Evolutionary conservation across 108 stramenopile species (phyloP), one percentile per base, ranked within the genome.

Genomic region (Cyclostephanos tholiformis): DNA sequence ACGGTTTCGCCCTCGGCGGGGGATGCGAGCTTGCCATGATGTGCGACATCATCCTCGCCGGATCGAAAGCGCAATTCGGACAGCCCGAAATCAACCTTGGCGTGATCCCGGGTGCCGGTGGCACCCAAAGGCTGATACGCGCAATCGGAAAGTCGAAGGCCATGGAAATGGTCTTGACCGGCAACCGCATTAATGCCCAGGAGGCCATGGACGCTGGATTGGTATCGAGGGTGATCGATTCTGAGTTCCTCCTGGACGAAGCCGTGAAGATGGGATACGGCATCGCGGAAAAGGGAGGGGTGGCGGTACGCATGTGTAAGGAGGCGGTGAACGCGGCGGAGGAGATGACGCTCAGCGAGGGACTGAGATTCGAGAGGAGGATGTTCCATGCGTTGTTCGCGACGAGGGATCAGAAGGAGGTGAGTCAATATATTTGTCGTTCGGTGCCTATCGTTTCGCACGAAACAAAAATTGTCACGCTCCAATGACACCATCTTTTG

Each of bases 1-100:
- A 97, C 77, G 99, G 99, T 20, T 98, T 92, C 79, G 97, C 96
- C 19, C 82, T 99, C 27, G 99, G 99, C 27, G 99, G 99, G 35
- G 99, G 99, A 17, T 98, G 97, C 69, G 99, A 99, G 82, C 83
- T 99, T 29, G 98, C 98, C 43, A 99, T 99, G 99, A 97, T 98
- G 95, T 97, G 97, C 69, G 99, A 99, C 74, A 98, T 99, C 48
- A 79, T 98, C 17, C 43, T 98, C n/a, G 97, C 97, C 0, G 95
- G 94, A 27, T 89, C 91, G 27, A 89, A 88, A 22, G 96, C 95
- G n/a, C 84, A 93, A 73, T 99, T 99, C 83, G 98, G 97, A 8
- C 98, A 98, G 79, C 99, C 99, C 7, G 99, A 99, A 83, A 97
- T 99, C 50, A 96, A 92, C 62, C 89, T 99, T 41, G 99, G 98